phyloP scores from a whole-genome alignment of 2,329 filamentous ascomycete species.

The Neophaeococcomyces mojaviensis region DNA sequence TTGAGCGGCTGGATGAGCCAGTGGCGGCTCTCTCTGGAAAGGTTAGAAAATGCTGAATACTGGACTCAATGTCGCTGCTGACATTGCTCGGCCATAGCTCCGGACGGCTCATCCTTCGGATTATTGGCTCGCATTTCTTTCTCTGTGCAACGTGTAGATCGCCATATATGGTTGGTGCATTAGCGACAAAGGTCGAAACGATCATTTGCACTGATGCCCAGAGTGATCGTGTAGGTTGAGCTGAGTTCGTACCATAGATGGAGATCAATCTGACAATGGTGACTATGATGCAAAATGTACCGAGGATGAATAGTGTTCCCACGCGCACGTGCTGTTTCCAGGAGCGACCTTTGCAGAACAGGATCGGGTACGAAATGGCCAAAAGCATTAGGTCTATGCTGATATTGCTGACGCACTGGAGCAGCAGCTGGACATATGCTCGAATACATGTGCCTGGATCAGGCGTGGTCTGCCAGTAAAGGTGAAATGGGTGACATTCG shows the following conservation, averaged over 20 bases:
- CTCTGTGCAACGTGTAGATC: background rate
- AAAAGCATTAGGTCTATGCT: conserved; percentile 27
- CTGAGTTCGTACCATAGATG: conserved; percentile 30
- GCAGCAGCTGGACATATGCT: conserved; percentile 29
- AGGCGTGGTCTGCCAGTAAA: conserved; percentile 51
- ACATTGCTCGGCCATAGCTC: background rate
- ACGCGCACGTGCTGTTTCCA: conserved; percentile 27
- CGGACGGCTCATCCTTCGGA: background rate
- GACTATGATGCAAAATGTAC: conserved; percentile 34
- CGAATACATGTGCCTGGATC: conserved; percentile 30
- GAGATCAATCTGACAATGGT: conserved; percentile 33
- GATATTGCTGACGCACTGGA: conserved; percentile 30
- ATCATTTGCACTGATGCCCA: conserved; percentile 35
- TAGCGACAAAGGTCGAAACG: conserved; percentile 30
- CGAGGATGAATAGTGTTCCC: conserved; percentile 31
- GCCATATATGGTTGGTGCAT: conserved; percentile 26
- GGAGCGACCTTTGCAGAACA: conserved; percentile 17
- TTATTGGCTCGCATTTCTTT: conserved; percentile 3
- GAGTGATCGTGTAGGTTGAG: conserved; percentile 31
- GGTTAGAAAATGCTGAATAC: background rate
- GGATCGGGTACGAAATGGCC: conserved; percentile 27
- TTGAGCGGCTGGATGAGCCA: background rate
- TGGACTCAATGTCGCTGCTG: background rate
- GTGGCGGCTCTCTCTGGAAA: background rate
- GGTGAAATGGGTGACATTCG: conserved; percentile 41